Percentiles rank a stretch among this genome's conserved stretches.
phyloP scores from a whole-genome alignment of 257 asterid species.

The Ilex aquifolium region DNA sequence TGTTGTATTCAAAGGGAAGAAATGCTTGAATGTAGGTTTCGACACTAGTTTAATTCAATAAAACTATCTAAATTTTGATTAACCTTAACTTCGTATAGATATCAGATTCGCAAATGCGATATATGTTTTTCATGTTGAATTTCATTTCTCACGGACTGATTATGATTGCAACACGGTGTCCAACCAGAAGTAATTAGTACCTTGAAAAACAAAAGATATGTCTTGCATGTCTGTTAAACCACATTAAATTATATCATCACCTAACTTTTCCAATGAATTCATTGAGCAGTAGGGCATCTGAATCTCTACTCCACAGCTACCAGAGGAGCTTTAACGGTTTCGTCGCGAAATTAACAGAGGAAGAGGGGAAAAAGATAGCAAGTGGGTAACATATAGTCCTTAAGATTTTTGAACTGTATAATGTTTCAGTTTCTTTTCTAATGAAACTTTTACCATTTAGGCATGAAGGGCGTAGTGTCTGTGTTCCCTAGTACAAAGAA shows the following conservation, averaged over 20 bases:
- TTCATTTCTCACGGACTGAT: no score
- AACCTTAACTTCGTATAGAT: no score
- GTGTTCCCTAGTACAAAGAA: slow-evolving; percentile 40
- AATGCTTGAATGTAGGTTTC: no score
- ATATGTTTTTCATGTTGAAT: no score
- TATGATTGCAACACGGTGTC: no score
- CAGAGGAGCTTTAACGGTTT: slow-evolving; percentile 63
- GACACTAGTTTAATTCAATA: no score
- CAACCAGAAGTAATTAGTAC: no score
- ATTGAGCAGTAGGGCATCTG: slow-evolving; percentile 35
- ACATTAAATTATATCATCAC: not conserved
- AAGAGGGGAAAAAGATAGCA: slow-evolving; percentile 38
- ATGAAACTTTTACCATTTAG: slow-evolving; percentile 9
- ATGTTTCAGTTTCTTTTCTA: not conserved
- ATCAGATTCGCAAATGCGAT: no score
- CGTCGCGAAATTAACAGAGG: slow-evolving; percentile 44
- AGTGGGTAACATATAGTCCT: slow-evolving; percentile 14
- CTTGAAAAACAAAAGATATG: not conserved
- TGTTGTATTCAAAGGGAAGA: no score
- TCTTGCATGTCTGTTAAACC: not conserved
- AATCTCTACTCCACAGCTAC: slow-evolving; percentile 39
- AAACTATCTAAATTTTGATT: no score
- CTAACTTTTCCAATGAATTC: not conserved
- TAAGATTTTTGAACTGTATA: no score
- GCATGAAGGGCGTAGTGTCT: slow-evolving; percentile 45